Base-by-base conservation (phyloP, 495 filamentous ascomycete species). In the Pyrenopolyporus hunteri region DNA sequence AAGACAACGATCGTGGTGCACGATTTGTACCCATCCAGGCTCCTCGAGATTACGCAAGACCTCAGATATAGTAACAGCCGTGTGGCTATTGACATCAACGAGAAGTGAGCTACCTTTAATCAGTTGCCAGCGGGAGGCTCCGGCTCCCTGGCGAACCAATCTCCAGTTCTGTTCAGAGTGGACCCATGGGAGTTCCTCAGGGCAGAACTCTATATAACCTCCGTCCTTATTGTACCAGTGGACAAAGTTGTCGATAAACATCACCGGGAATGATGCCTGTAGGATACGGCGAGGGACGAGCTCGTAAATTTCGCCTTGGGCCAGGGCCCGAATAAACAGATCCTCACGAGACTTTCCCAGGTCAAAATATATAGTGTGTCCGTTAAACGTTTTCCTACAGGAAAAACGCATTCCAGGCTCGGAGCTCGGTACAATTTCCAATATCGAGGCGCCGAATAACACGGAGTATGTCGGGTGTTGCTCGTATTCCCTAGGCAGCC, bases 201-300 rank as follows among this genome's bases (percentile, higher is more conserved):
- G 76, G 0, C 85, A 74, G 36, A 86, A 84, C 50, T 88, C 82
- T 2, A 89, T 46, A 1, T 47, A 50, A 0, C 58, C 54, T 0
- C 59, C 66, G 3, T 35, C 33, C 6, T 78, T 11, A 36, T 82
- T 64, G 13, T 83, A 68, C 86, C 87, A 89, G 56, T 89, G 86
- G 0, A 80, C 64, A 54, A 74, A 83, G 17, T 81, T 60, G 4
- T 76, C 40, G 3, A 81, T 50, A 16, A 88, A 78, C 0, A 68
- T 52, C 0, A 16, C 37, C 6, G 87, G 83, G 11, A 88, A 70
- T 39, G 77, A 78, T 0, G 55, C 66, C 0, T 13, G 10, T 6
- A 88, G 74, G 13, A 77, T 28, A 9, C 64, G 10, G 2, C 51
- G 29, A 0, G 84, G 80, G 5, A 88, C 52, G 0, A 84, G 62